A percentile compares a stretch with the other conserved stretches of the same genome.
These are phyloP conservation scores for Colletotrichum aenigma DNA, from an alignment of 2,329 filamentous ascomycete genomes.

Conservation along the genomic window DNA sequence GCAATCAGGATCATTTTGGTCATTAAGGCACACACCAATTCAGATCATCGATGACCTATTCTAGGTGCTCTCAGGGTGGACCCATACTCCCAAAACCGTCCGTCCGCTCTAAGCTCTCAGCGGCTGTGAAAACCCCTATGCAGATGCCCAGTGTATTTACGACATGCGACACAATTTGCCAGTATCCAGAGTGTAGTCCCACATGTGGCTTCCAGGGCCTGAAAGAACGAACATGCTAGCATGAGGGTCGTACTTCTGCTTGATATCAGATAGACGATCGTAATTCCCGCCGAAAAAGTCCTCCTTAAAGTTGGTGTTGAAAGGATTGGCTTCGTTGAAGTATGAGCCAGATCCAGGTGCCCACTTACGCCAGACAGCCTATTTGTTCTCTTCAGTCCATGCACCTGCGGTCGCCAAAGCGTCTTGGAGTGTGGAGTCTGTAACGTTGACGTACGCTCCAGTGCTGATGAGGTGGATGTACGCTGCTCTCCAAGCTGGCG, in stretches of 20 bases:
- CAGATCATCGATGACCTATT: background rate
- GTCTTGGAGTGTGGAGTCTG: background rate
- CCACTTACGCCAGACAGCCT: slow-evolving; percentile 13
- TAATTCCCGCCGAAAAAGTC: slow-evolving; percentile 33
- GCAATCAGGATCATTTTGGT: background rate
- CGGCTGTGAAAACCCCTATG: accelerated
- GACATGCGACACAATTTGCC: background rate
- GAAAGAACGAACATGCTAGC: slow-evolving; percentile 18
- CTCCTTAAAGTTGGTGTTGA: slow-evolving; percentile 28
- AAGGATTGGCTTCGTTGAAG: slow-evolving; percentile 44
- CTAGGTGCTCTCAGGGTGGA: background rate
- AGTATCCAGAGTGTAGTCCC: slow-evolving; percentile 5
- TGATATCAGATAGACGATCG: slow-evolving; percentile 26
- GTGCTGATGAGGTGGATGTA: slow-evolving; percentile 15
- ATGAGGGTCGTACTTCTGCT: slow-evolving; percentile 31
- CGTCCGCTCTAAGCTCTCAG: background rate
- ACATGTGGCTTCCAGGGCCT: slow-evolving; percentile 19
- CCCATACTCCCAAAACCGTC: background rate
- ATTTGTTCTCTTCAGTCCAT: background rate
- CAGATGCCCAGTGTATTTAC: background rate
- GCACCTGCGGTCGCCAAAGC: background rate
- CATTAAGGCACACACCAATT: background rate
- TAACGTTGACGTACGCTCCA: background rate
- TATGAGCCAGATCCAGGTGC: slow-evolving; percentile 26
- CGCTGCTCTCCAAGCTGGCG: background rate